Base-by-base conservation (phyloP, 2,329 filamentous ascomycete genomes). In the Penicillium capsulatum region DNA sequence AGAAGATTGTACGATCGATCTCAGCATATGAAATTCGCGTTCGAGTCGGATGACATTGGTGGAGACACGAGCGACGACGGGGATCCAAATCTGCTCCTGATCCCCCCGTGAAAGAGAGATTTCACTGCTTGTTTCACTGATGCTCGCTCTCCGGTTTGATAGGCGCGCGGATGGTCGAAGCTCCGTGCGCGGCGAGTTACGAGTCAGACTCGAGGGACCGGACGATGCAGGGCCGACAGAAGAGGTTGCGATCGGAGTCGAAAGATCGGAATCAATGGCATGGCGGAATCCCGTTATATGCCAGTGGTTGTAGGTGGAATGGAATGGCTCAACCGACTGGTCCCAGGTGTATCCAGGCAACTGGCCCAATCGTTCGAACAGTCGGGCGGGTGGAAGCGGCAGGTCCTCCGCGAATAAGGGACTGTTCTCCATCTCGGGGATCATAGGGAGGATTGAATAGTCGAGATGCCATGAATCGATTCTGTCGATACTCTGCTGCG, bases 221-320 rank as follows among this genome's bases (percentile, higher is more conserved):
- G 67, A 69, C 1, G 67, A 54, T 7, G 48, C 33, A 13, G 46
- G 45, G 26, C 38, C 44, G 19, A 9, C 19, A 11, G 50, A 54
- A 13, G 52, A 58, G 39, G 64, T 63, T 28, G 73, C 68, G 39
- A 67, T 70, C 11, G 74, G 71, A 26, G 73, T 66, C 2, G 73
- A 67, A 30, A 59, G 47, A 52, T 73, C 56, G 63, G 70, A 58
- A 61, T 76, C 45, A 65, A 70, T 32, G 68, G 78, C 55, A 76
- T 81, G 54, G 68, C 81, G 60, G 32, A 69, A 59, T 38, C 83
- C 84, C 49, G 74, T 77, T 53, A 84, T 75, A 63, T 86, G 81
- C 88, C 90, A 97, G 70, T 90, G 89, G 63, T 94, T 88, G 66
- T 95, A 96, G 55, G 82, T 87, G 35, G 77, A 68, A 48, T 70